Evolutionary conservation across 129 eudicot genomes (phyloP).

Genomic region (Flaveria linearis): DNA sequence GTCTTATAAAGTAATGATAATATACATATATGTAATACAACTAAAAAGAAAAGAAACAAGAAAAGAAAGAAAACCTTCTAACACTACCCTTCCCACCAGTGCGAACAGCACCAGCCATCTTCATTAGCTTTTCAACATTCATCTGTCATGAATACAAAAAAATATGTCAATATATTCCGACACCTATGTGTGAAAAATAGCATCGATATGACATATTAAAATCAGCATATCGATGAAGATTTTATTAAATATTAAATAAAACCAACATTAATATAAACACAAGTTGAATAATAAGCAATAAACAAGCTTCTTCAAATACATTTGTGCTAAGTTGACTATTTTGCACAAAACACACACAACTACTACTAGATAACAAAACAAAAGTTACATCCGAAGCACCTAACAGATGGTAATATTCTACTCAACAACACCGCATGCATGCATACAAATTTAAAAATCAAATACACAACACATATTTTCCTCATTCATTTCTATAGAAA

Average conservation of each 20-base stretch:
- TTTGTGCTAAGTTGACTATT: background rate
- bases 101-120: constrained; percentile 87
- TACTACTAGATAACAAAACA: background rate
- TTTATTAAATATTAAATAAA: background rate
- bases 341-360: background rate
- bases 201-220: too few species aligned
- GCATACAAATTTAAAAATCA: background rate
- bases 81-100: constrained; percentile 82
- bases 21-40: background rate
- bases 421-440: background rate
- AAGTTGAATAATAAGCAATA: background rate
- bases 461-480: background rate
- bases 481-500: background rate
- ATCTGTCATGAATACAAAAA: constrained; percentile 42
- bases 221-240: too few species aligned
- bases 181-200: background rate
- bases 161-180: background rate
- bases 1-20: background rate
- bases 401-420: background rate
- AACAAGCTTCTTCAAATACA: background rate
- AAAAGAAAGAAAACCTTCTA: constrained; percentile 50
- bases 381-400: constrained; percentile 6
- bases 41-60: background rate
- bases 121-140: constrained; percentile 76
- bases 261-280: background rate